Conservation (phyloP, 2,329 filamentous ascomycete species). For the Nemania diffusa region DNA sequence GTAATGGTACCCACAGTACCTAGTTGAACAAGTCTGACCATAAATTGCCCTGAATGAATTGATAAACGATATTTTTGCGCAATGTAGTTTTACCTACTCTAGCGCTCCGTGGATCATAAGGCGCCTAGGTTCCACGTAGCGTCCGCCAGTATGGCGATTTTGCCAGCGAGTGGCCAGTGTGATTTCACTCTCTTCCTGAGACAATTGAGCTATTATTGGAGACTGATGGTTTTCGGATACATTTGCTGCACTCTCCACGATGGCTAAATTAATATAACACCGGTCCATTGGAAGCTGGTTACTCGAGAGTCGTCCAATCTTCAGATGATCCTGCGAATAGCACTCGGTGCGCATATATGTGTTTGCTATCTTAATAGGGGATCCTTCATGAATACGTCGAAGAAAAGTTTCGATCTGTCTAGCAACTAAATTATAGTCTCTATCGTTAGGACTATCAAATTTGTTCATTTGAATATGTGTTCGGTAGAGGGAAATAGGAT, state of each 20-base stretch:
- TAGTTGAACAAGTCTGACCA: slow-evolving; percentile 1
- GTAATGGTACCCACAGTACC: slow-evolving; percentile 21
- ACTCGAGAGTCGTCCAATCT: not conserved
- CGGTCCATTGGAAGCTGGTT: not conserved
- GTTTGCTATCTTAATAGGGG: not conserved
- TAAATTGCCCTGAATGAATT: slow-evolving; percentile 1
- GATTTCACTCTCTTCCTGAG: too few relatives aligned
- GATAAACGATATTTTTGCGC: slow-evolving; percentile 23
- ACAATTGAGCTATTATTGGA: too few relatives aligned
- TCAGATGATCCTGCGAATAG: not conserved
- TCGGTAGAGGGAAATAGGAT: not conserved
- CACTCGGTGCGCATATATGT: not conserved
- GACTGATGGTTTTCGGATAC: not conserved
- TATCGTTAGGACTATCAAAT: not conserved
- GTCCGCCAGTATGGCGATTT: too few relatives aligned
- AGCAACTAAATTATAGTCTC: not conserved
- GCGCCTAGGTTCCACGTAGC: slow-evolving; percentile 8
- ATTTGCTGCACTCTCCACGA: not conserved
- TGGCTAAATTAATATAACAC: slow-evolving; percentile 6
- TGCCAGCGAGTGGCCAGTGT: too few relatives aligned
- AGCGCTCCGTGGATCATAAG: slow-evolving; percentile 18
- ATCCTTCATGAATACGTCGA: not conserved
- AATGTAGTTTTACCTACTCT: slow-evolving; percentile 22
- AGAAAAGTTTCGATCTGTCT: not conserved
- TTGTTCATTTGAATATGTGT: slow-evolving; percentile 13